Evolutionary conservation across 2,329 filamentous ascomycete species (phyloP), one percentile per base, ranked within the genome.

Genomic region (Waltergamsia citrina): DNA sequence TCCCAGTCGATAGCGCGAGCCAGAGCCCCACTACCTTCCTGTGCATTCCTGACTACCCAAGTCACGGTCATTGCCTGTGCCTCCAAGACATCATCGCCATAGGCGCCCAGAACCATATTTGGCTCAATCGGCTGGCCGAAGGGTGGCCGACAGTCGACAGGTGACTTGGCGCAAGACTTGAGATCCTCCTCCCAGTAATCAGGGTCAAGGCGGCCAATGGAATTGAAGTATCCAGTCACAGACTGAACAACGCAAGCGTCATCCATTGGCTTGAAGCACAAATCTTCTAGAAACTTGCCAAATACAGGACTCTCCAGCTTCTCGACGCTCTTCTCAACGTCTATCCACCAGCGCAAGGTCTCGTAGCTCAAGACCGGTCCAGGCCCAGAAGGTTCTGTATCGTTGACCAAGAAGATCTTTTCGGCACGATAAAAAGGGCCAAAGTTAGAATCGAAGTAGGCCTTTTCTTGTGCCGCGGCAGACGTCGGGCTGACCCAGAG

Each of bases 401-500:
- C 88, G 42, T 96, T 98, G 41, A 96, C 86, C 11, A 98, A 58
- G 55, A 98, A 98, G 1, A 80, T 76, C 59, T 98, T 92, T 55
- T 98, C 85, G 0, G 88, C 83, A 26, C 92, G 83, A 59, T 92
- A 98, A 51, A 98, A 98, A 0, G 90, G 87, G 0, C 92, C 93
- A 53, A 98, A 98, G 46, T 86, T 87, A 23, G 74, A 56, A 52
- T 98, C 93, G 43, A 96, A 98, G 53, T 93, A 98, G 2, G 73
- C 72, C 62, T 98, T 98, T 54, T 98, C 90, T 52, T 86, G 74
- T 0, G 92, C 92, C 15, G 93, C 90, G 32, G 79, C 75, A 4
- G 92, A 96, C 7, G 83, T 82, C 7, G 92, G 92, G 47, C 90
- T 88, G n/a, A 98, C 92, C 92, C 92, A 98, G 7, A 98, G 65